Evolutionary conservation across 345 rosid species (phyloP), one percentile per base, ranked within the genome.

Genomic region (Sisymbrium irio): DNA sequence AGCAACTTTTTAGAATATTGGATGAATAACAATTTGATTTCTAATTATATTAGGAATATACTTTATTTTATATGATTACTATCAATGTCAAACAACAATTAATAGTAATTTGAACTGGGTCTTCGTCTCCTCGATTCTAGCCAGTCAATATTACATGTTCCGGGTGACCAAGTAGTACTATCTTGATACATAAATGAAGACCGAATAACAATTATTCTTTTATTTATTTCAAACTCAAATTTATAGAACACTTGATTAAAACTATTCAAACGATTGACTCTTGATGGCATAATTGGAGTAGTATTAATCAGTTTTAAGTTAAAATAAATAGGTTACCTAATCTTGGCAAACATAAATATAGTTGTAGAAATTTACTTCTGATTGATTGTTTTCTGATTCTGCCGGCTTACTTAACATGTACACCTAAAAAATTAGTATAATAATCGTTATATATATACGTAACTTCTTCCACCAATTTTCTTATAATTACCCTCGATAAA

Each of bases 131-230:
- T 20, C 37, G 3, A 14, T 66, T 49, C 37, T 19, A 50, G 47
- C 56, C 35, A 62, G 65, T 68, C 74, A 68, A 41, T 62, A 10
- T 50, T 68, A 62, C 65, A 55, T 69, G 70, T 76, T 54, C 65
- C 50, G 54, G 56, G 64, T 61, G 64, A 68, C 65, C 51, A n/a
- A 33, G 53, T 69, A 36, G 33, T 39, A 47, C 8, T 35, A 19
- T 47, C 35, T 10, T 54, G 70, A 54, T 40, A 19, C 37, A 41
- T 41, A 17, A 19, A 41, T 15, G 51, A 27, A 47, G 51, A 71
- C 49, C 11, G 44, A 62, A 22, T 19, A 35, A 19, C 10, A 44
- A 10, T 64, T 17, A 36, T 7, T 51, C 9, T 30, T 72, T 50
- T 7, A 1, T 51, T 6, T 14, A 47, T 1, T 61, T 41, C 8